Conservation (phyloP, 2,329 filamentous ascomycete genomes). For the Diplocarpon rosae region DNA sequence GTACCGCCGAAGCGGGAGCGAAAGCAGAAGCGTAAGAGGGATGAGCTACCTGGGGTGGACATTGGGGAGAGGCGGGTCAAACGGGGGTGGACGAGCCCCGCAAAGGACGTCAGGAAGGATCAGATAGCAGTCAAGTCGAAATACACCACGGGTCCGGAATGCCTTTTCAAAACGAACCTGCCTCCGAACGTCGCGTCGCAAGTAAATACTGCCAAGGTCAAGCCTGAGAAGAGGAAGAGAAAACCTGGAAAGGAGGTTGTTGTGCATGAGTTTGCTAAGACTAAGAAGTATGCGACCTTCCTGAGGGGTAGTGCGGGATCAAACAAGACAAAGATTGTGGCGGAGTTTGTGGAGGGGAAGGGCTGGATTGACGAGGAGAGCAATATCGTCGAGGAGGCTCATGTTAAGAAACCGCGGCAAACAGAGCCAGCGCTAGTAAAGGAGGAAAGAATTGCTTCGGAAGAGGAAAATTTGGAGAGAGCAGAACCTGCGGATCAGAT, state of each 20-base stretch:
- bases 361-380: conserved; percentile 82
- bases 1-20: conserved; percentile 32
- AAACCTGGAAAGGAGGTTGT: conserved; percentile 51
- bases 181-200: conserved; percentile 41
- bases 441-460: neutral
- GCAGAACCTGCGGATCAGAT: conserved; percentile 5
- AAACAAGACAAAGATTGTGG: conserved; percentile 35
- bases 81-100: conserved; percentile 37
- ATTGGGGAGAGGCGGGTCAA: conserved; percentile 41
- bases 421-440: neutral
- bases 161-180: conserved; percentile 73
- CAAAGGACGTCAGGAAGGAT: conserved; percentile 42
- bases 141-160: conserved; percentile 70
- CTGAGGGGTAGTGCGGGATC: conserved; percentile 46
- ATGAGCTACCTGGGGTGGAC: conserved; percentile 54
- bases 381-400: conserved; percentile 53
- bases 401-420: conserved; percentile 17
- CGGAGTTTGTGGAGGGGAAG: conserved; percentile 68
- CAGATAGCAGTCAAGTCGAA: conserved; percentile 57
- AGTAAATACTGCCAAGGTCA: conserved; percentile 29
- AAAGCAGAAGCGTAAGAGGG: conserved; percentile 37
- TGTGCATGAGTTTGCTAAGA: conserved; percentile 85
- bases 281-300: conserved; percentile 72
- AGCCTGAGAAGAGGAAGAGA: conserved; percentile 41
- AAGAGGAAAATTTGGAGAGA: neutral